These are phyloP conservation scores for Alopecurus myosuroides DNA, from an alignment of 176 grass and related monocot species.

Conservation along the genomic window DNA sequence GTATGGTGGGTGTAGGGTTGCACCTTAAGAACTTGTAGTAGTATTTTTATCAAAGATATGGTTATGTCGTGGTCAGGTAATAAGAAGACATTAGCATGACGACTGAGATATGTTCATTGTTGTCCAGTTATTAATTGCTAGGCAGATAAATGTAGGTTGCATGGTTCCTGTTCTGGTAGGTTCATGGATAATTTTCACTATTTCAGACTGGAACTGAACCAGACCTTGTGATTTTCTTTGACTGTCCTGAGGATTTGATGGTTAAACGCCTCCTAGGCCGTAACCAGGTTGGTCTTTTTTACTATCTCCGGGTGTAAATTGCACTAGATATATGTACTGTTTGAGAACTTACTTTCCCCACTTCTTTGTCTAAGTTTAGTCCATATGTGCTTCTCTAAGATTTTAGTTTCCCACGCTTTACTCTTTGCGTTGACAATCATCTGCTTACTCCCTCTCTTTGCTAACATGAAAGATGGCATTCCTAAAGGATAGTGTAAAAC, in stretches of 20 bases:
- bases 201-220: slow-evolving; percentile 84
- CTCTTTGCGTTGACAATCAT: not conserved
- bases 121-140: not conserved
- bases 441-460: not conserved
- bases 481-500: not conserved
- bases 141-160: not conserved
- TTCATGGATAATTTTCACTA: slow-evolving; percentile 3
- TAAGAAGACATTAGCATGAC: not conserved
- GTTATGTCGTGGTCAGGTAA: not conserved
- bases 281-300: slow-evolving; percentile 68
- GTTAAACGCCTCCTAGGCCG: slow-evolving; percentile 77
- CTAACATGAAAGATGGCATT: not conserved
- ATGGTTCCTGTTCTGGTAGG: not conserved
- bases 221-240: slow-evolving; percentile 86
- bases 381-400: not conserved
- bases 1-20: not conserved
- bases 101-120: not conserved
- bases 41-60: not conserved
- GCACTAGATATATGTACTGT: not conserved
- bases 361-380: not conserved
- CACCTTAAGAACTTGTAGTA: not conserved
- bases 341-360: not conserved
- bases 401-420: not conserved
- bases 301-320: not conserved
- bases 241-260: slow-evolving; percentile 88